Evolutionary conservation across 495 filamentous ascomycete genomes (phyloP), one percentile per base, ranked within the genome.

Genomic region (Aspergillus carlsbadensis): DNA sequence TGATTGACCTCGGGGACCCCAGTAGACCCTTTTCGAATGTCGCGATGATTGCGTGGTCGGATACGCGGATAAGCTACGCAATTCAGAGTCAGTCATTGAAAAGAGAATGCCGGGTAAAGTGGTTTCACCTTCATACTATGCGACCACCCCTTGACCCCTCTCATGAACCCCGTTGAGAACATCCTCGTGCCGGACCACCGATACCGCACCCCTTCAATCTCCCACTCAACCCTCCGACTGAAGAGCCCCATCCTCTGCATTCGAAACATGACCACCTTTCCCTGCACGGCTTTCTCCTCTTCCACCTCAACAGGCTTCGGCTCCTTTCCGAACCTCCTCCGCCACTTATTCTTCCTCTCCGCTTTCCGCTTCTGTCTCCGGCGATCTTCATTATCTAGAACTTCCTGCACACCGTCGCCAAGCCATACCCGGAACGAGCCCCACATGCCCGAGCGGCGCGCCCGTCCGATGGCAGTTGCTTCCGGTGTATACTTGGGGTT

Each of bases 61-160:
- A 52, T 13, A 36, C 37, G 14, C 56, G 56, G 20, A 58, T 31
- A 14, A 58, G 56, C 56, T 57, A 29, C 29, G 15, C 6, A 43
- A 3, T 21, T 10, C 35, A 17, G 10, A 24, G 10, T 17, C n/a
- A 39, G 42, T 18, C 14, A 34, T 15, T 17, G 15, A 20, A 15
- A 13, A 31, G 15, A 31, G 24, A 33, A 15, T 14, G 18, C 18
- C 10, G 6, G 22, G 3, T 6, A 33, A 20, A 11, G 2, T 22
- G 7, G 18, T 13, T 34, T 56, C 21, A 57, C 55, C 46, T 58
- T 58, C 47, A 58, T 51, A 52, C 47, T 58, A 45, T 58, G 56
- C 29, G 56, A 58, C 48, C 40, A 42, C 6, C 56, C 56, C 31
- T 58, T 58, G 1, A 47, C 42, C 8, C 41, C 40, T n/a, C 22